Conservation (phyloP, 768 basidiomycete species). For the Rhodotorula toruloides region DNA sequence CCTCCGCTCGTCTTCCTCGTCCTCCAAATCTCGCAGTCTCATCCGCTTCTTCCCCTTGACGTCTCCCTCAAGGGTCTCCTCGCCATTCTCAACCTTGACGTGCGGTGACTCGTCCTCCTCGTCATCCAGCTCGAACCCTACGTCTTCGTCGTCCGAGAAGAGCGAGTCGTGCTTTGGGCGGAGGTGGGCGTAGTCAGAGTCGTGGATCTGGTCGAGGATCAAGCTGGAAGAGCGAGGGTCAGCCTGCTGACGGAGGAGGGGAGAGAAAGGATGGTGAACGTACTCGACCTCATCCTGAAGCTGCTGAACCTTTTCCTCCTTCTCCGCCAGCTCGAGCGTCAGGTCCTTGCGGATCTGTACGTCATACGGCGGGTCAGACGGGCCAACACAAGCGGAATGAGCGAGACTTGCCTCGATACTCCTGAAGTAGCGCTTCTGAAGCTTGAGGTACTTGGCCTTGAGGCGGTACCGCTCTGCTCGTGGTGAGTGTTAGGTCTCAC, state of each 20-base stretch:
- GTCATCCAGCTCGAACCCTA: no score
- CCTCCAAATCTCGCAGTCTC: not conserved
- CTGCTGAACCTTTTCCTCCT: conserved; percentile 42
- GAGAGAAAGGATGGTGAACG: conserved; percentile 1
- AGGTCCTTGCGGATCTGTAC: conserved; percentile 24
- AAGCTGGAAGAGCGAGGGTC: conserved; percentile 4
- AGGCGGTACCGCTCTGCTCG: conserved; percentile 17
- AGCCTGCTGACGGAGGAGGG: not conserved
- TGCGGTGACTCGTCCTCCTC: not conserved
- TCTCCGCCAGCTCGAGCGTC: conserved; percentile 40
- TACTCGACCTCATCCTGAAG: conserved; percentile 39
- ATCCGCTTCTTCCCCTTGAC: not conserved
- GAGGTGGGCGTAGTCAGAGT: conserved; percentile 36
- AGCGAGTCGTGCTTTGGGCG: conserved; percentile 22
- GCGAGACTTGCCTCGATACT: conserved; percentile 6
- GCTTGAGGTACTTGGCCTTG: conserved; percentile 21
- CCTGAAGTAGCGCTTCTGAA: conserved; percentile 8
- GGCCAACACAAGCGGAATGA: not conserved
- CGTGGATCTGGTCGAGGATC: conserved; percentile 34
- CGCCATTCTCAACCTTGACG: not conserved
- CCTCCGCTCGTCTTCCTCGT: not conserved
- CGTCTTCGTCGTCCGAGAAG: conserved; percentile 28
- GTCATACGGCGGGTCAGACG: not conserved
- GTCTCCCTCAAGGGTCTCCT: not conserved
- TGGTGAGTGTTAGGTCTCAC: no score